Evolutionary conservation across 495 filamentous ascomycete genomes (phyloP), one percentile per base, ranked within the genome.

Genomic region (Podospora anserina): DNA sequence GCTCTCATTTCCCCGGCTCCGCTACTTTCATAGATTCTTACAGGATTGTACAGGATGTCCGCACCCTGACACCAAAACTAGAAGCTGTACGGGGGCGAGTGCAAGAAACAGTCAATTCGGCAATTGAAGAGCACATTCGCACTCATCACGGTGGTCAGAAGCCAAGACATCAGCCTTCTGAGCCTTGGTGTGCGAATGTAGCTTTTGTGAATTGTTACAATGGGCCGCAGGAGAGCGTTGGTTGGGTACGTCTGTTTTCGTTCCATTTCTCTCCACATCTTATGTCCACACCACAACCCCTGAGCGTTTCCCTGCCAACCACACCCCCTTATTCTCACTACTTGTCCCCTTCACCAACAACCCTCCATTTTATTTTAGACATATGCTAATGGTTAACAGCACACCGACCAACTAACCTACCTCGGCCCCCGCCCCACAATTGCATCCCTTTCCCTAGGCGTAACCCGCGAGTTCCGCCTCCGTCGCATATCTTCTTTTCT

Each of bases 121-220:
- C 92, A 69, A 88, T 97, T 30, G 78, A 84, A 39, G 80, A 78
- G 18, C 88, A 91, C 16, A 92, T 92, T 67, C 80, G 81, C 19
- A 81, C 84, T 7, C 79, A 82, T 49, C 89, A 93, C 39, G 80
- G 79, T 13, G 87, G 88, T 19, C 83, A 87, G 76, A 97, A 93
- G 76, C 85, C 96, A 67, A 89, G 84, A 68, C 88, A 91, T 71
- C 93, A 96, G 70, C 90, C 89, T 2, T 82, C 91, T 0, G 71
- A 85, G 3, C 78, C 82, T 1, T 97, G 95, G 94, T 81, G 76
- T 32, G 90, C 94, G 7, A 99, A 97, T 71, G 92, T 92, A 0
- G 92, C 93, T 0, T 92, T 97, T 70, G 93, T 97, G 0, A 99
- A 99, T 74, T 94, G 92, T 79, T 99, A 99, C 74, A 80, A 88